Evolutionary conservation across 73 alveolate species (phyloP).

Genomic region (Tetrahymena malaccensis): DNA sequence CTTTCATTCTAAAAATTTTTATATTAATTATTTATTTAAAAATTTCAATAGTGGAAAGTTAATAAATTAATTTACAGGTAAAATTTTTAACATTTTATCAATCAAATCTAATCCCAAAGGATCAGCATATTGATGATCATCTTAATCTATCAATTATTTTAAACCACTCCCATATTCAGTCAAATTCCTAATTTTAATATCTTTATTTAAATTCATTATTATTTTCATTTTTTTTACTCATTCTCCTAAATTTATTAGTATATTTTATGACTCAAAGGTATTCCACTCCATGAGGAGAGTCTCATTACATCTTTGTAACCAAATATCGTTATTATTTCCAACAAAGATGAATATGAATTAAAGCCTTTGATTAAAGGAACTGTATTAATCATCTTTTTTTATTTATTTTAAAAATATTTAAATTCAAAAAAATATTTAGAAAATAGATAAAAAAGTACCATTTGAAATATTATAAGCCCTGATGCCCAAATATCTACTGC

Average conservation of each 20-base stretch:
- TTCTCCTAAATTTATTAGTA: neutral
- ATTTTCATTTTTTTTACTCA: neutral
- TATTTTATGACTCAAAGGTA: neutral
- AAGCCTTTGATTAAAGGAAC: neutral
- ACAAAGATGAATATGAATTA: neutral
- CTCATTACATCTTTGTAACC: neutral
- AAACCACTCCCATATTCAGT: neutral
- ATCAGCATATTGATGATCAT: neutral
- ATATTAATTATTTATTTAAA: neutral
- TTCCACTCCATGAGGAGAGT: neutral
- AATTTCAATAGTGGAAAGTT: neutral
- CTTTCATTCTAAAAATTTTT: conserved; percentile 15
- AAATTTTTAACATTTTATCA: neutral
- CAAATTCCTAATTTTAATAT: neutral
- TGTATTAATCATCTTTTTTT: neutral
- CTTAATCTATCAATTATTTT: neutral
- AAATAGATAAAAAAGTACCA: neutral
- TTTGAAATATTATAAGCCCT: neutral
- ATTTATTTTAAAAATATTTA: neutral
- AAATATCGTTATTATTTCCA: neutral
- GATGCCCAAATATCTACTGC: neutral
- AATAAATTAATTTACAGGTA: neutral
- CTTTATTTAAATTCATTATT: too few relatives aligned
- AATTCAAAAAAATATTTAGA: neutral
- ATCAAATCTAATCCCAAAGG: neutral